Evolutionary conservation across 192 early-diverging fungal genomes (phyloP), one percentile per base, ranked within the genome.

Genomic region (Bifiguratus adelaidae): DNA sequence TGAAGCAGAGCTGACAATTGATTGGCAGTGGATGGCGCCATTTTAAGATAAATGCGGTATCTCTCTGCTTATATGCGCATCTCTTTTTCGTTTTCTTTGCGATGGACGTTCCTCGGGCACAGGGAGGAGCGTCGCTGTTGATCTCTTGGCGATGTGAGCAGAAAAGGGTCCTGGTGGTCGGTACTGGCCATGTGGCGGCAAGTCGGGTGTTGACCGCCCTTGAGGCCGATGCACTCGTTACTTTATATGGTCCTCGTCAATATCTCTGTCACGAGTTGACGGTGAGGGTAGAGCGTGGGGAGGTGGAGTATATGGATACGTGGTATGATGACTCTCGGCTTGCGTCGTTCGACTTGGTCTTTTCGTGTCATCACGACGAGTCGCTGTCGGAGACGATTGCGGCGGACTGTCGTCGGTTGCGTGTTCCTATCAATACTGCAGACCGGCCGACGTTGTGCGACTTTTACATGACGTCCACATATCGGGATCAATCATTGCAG

Each of bases 381-480:
- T 30, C 45, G 22, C 15, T 35, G 22, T 41, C 50, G 21, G 13
- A 52, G 15, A 21, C 51, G 11, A 78, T 82, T 37, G 74, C 56
- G 2, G 16, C 34, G 4, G 36, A 52, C 13, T 63, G 65, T 19
- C 55, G 65, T 9, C 15, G 34, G 11, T 27, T 46, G 7, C 68
- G 78, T 3, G 78, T 88, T 13, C 82, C 83, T 19, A 71, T 91
- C 8, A 89, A 91, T 47, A 80, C 85, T 9, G 77, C 88, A 0
- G 87, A 88, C 50, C 67, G 73, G 35, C 65, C 66, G 6, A 76
- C 77, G 9, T 57, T 86, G n/a, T 89, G 85, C 60, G 84, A 88
- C 53, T 91, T 91, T 64, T 73, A 69, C 51, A 81, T 91, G 57
- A 74, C 86, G 52, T 80, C 85, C 12, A 81, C 77, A 22, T 74